A percentile compares a stretch with the other conserved stretches of the same genome.
phyloP scores from a whole-genome alignment of 1,284 basidiomycete species.

The Naganishia albida region DNA sequence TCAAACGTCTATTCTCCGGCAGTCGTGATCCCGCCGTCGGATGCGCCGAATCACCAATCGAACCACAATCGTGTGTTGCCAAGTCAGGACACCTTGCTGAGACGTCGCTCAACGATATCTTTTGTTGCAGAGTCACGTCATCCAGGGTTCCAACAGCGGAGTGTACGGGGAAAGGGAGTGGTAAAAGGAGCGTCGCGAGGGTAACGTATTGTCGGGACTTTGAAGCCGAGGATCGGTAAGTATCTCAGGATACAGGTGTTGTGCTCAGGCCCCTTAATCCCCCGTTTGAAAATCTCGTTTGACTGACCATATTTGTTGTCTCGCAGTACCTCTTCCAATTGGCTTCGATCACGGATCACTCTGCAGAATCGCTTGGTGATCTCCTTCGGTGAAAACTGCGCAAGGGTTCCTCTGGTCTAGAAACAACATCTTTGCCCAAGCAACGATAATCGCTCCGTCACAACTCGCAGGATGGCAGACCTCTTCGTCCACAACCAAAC shows the following conservation, averaged over 20 bases:
- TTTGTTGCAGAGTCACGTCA: background rate
- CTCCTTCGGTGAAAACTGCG: background rate
- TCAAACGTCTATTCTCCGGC: too few relatives aligned
- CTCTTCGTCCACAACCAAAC: constrained; percentile 1
- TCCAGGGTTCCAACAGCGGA: background rate
- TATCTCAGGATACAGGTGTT: too few relatives aligned
- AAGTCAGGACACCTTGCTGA: background rate
- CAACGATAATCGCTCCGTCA: background rate
- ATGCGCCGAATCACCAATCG: background rate
- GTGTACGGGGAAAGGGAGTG: constrained; percentile 1
- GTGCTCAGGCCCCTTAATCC: too few relatives aligned
- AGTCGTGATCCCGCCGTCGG: background rate
- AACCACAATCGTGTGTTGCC: background rate
- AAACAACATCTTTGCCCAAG: background rate
- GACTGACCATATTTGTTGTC: too few relatives aligned
- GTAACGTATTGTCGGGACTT: background rate
- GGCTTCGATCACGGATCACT: too few relatives aligned
- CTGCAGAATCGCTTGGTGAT: background rate
- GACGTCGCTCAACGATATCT: constrained; percentile 1
- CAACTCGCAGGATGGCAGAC: background rate
- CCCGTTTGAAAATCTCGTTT: too few relatives aligned
- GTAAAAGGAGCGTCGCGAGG: background rate
- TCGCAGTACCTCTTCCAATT: too few relatives aligned
- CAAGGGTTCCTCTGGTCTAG: background rate
- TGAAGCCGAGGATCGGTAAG: too few relatives aligned